Base-by-base conservation (phyloP, 805 yeast species). In the Saturnispora serradocipensis region DNA sequence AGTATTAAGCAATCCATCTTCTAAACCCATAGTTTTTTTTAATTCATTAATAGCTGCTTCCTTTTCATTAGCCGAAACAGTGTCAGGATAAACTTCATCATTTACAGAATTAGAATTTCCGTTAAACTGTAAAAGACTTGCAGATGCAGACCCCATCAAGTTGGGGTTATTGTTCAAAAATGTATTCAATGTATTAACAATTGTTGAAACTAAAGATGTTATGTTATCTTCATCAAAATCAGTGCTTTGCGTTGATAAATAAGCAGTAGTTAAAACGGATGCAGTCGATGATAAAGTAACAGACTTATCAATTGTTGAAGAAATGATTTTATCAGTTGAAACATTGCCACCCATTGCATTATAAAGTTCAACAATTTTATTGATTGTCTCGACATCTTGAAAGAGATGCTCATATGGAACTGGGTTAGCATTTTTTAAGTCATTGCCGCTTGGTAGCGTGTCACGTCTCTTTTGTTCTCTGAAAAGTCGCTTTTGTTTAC, bases 401-500 rank as follows among this genome's bases (percentile, higher is more conserved):
- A 53, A 48, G 5, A 43, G 11, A 16, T 32, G 35, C 22, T 43
- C 54, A 28, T 43, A 51, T 25, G 53, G 46, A 20, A 45, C 45
- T 10, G 52, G 48, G 22, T 57, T 55, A n/a, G 53, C 44, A 27
- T 46, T 38, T 13, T 36, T 40, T 18, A 46, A 44, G n/a, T 51
- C 54, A 3, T 16, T 35, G 35, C 38, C 51, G 36, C 46, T 40
- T 11, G 54, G 51, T 11, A 53, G 30, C 3, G 30, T 42, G 11
- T 52, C 54, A 10, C 55, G 51, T 25, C 64, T 70, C 36, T 65
- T 65, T 55, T 67, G 67, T 52, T 69, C 74, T 61, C 77, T 74
- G 48, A 73, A 70, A 39, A 81, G 57, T 50, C 95, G 69, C 60
- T 79, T 81, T 52, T 75, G 76, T 58, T 80, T 79, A 27, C 96